Conservation (phyloP, 805 yeast species). For the Starmerella khaoyaiensis region DNA sequence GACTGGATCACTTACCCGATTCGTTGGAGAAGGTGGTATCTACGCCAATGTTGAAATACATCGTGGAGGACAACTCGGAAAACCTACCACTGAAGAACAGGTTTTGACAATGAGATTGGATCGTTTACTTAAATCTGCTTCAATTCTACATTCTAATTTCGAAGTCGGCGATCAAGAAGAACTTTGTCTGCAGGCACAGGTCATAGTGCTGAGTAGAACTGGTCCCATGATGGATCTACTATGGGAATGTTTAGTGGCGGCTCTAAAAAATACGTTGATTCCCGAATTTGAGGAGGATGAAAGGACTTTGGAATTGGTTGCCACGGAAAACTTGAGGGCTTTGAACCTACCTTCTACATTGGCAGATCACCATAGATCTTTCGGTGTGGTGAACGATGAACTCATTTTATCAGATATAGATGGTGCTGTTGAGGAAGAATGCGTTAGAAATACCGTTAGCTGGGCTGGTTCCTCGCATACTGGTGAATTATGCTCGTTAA, state of each 20-base stretch:
- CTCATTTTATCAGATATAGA: conserved; percentile 61
- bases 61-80: conserved; percentile 55
- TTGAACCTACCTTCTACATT: conserved; percentile 32
- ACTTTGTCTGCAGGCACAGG: conserved; percentile 54
- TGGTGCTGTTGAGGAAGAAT: conserved; percentile 69
- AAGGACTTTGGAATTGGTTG: conserved; percentile 37
- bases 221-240: conserved; percentile 74
- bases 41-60: conserved; percentile 68
- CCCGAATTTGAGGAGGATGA: conserved; percentile 57
- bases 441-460: conserved; percentile 41
- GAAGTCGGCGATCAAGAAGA: conserved; percentile 28
- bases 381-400: conserved; percentile 38
- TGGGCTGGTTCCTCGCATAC: conserved; percentile 27
- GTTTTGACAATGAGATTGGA: conserved; percentile 51
- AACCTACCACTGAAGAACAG: conserved; percentile 81
- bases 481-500: not conserved
- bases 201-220: conserved; percentile 64
- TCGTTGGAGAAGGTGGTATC: conserved; percentile 36
- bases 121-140: conserved; percentile 47
- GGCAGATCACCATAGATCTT: conserved; percentile 33
- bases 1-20: conserved; percentile 46
- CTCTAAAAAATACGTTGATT: conserved; percentile 44
- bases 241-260: conserved; percentile 53
- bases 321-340: conserved; percentile 22
- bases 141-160: conserved; percentile 32